These are phyloP conservation scores for Hypoxylon trugodes DNA, from an alignment of 495 filamentous ascomycete species.

Conservation along the genomic window DNA sequence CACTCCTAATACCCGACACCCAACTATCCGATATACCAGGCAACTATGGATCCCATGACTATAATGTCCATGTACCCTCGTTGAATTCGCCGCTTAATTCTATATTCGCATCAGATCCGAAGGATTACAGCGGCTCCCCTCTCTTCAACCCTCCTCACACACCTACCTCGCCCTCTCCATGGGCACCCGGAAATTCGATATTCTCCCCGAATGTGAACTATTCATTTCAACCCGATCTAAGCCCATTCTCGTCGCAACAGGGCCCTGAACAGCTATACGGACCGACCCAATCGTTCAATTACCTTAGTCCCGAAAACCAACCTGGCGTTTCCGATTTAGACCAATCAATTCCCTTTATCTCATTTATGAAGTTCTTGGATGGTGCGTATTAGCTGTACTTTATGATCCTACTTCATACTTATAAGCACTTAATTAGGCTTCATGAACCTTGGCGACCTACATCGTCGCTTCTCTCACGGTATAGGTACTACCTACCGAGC, in stretches of 20 bases:
- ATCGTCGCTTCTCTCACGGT: constrained; percentile 12
- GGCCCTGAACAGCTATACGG: background rate
- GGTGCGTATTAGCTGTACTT: background rate
- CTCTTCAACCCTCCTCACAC: background rate
- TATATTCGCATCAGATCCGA: background rate
- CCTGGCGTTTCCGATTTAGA: background rate
- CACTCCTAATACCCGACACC: constrained; percentile 9
- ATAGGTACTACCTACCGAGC: background rate
- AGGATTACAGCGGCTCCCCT: background rate
- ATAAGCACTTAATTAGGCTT: constrained; percentile 21
- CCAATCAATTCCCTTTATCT: background rate
- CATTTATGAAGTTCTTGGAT: constrained; percentile 26
- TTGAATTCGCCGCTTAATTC: background rate
- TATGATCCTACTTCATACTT: background rate
- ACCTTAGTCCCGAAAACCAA: background rate
- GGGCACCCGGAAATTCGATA: background rate
- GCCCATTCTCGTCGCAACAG: background rate
- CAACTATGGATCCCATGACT: background rate
- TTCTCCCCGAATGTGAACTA: background rate
- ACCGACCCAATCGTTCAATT: background rate
- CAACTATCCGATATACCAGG: background rate
- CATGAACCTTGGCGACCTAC: constrained; percentile 4
- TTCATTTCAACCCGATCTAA: background rate
- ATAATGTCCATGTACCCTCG: background rate
- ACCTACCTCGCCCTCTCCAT: background rate